Base-by-base conservation (phyloP, 2,329 filamentous ascomycete genomes). In the Plenodomus lindquistii region DNA sequence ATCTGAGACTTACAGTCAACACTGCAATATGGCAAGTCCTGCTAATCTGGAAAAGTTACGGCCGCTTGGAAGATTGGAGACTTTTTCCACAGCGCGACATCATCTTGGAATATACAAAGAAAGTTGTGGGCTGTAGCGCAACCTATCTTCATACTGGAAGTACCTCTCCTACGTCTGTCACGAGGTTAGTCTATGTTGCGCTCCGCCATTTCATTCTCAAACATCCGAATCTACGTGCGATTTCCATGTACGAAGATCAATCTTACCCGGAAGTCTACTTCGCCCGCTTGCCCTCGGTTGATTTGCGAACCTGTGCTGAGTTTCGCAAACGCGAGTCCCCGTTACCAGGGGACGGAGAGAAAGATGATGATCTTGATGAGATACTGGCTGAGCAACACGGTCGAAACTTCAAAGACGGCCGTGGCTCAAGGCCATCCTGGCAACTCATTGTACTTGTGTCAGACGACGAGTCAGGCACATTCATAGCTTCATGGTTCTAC, bases 401-500 rank as follows among this genome's bases (percentile, higher is more conserved):
- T 42, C 70, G 49, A 15, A 56, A 69, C 3, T 77, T 73, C 56
- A 65, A 67, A 18, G 54, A 67, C 1, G 63, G 62, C 3, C 40
- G 66, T 16, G 50, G 48, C 9, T 50, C 48, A 0, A 48, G 39
- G n/a, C 73, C 77, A 1, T 75, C 73, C 51, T 81, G 78, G 78
- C 72, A 75, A 17, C 59, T 80, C 2, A 54, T 72, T 16, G 55
- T 80, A 18, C 20, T 51, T 4, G 46, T 34, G 8, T 60, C 24
- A 16, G 10, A 44, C 17, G 13, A 16, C 6, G 24, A 40, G 2
- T 37, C 39, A 1, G 22, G 55, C 2, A 56, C 45, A 50, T 79
- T 81, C 48, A 77, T 75, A 0, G 74, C 72, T 1, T 62, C 61
- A 2, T 80, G 78, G 60, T 64, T 79, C 9, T 79, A 70, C 52